Evolutionary conservation across 108 stramenopile genomes (phyloP).

Genomic region (Cyclostephanos tholiformis): DNA sequence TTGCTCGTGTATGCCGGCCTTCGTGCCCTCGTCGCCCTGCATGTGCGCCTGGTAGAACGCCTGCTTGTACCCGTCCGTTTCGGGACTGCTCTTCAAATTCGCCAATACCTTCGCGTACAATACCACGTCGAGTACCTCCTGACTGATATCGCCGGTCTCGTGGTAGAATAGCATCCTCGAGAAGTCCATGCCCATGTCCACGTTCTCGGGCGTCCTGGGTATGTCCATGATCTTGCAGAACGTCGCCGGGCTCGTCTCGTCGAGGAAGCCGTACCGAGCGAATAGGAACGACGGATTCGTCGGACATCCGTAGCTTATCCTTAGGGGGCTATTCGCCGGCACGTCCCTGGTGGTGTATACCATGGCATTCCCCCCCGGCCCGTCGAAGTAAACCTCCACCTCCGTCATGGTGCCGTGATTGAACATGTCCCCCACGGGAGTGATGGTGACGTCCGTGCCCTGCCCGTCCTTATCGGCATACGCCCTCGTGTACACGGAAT

Average conservation of each 20-base stretch:
- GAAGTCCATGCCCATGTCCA: slow-evolving; percentile 46
- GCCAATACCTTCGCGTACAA: slow-evolving; percentile 52
- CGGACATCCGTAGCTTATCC: slow-evolving; percentile 43
- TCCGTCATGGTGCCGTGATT: slow-evolving; percentile 52
- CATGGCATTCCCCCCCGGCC: slow-evolving; percentile 40
- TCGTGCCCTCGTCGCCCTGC: slow-evolving; percentile 52
- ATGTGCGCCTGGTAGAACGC: slow-evolving; percentile 65
- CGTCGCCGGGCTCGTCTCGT: slow-evolving; percentile 51
- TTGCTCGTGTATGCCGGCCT: slow-evolving; percentile 52
- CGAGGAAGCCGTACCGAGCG: slow-evolving; percentile 54
- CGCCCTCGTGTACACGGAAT: slow-evolving; percentile 44
- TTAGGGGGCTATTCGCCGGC: slow-evolving; percentile 47
- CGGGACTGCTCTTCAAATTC: slow-evolving; percentile 29
- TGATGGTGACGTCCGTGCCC: slow-evolving; percentile 36
- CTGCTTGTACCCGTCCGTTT: slow-evolving; percentile 34
- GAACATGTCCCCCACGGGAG: slow-evolving; percentile 45
- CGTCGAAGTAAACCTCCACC: slow-evolving; percentile 51
- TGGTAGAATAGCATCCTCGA: slow-evolving; percentile 53
- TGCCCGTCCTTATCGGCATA: slow-evolving; percentile 43
- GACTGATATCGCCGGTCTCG: slow-evolving; percentile 53
- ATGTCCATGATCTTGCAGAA: slow-evolving; percentile 61
- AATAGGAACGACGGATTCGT: slow-evolving; percentile 55
- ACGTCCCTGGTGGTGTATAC: slow-evolving; percentile 46
- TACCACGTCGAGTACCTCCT: slow-evolving; percentile 49
- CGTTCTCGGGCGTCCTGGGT: slow-evolving; percentile 41